These are phyloP conservation scores for Echium plantagineum DNA, from an alignment of 257 asterid genomes.

Conservation along the genomic window DNA sequence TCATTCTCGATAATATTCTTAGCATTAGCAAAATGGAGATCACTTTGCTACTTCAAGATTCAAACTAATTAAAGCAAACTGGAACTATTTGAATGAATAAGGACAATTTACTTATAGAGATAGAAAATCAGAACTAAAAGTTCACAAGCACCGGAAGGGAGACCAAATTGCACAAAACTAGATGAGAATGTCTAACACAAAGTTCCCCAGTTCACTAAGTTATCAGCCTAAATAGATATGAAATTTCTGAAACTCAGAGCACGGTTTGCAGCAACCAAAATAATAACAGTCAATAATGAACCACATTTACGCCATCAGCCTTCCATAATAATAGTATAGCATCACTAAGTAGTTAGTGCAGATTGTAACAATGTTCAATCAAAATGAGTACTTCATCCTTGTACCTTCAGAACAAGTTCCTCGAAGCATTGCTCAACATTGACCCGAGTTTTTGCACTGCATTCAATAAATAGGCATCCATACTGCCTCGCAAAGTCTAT, in stretches of 20 bases:
- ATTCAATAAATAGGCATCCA: constrained; percentile 87
- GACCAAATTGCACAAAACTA: neutral
- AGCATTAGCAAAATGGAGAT: too few species aligned
- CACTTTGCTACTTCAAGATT: too few species aligned
- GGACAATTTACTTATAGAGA: neutral
- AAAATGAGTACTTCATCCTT: constrained; percentile 2
- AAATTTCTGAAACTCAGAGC: neutral
- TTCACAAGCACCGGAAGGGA: neutral
- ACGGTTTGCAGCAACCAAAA: neutral
- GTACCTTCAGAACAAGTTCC: constrained; percentile 83
- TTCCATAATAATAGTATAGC: neutral
- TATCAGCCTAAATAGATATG: neutral
- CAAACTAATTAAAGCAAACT: too few species aligned
- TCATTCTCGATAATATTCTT: neutral
- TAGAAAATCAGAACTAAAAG: neutral
- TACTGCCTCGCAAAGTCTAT: constrained; percentile 77
- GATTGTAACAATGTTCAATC: neutral
- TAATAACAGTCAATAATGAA: neutral
- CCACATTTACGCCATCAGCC: neutral
- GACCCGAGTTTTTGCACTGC: constrained; percentile 88
- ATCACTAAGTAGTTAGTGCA: neutral
- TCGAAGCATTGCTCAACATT: constrained; percentile 98
- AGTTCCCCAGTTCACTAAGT: neutral
- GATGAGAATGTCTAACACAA: neutral
- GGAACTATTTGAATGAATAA: too few species aligned